Conservation (phyloP, 495 filamentous ascomycete genomes). For the Xylaria palmicola region DNA sequence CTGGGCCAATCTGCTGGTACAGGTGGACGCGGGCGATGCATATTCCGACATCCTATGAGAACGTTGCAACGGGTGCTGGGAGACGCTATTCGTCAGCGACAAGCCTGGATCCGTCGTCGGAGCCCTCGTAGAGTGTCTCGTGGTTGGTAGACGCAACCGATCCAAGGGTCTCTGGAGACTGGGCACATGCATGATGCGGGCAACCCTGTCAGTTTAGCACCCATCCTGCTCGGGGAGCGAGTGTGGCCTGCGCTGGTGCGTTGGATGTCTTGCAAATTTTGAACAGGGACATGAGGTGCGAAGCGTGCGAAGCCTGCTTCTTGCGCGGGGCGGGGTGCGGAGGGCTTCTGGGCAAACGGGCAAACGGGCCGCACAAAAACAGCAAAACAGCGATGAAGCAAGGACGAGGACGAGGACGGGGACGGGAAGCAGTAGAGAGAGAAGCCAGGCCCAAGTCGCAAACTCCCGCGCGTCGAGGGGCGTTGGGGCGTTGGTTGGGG, state of each 20-base stretch:
- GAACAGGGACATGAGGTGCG: neutral
- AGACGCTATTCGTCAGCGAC: constrained; percentile 26
- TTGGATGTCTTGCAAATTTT: constrained; percentile 8
- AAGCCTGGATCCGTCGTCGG: constrained; percentile 9
- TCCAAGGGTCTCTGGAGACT: neutral
- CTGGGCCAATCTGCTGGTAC: constrained; percentile 15
- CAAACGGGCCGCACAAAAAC: neutral
- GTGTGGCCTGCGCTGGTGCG: neutral
- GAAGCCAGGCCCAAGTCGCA: neutral
- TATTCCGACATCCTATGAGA: constrained; percentile 34
- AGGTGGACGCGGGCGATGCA: constrained; percentile 33
- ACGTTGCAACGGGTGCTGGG: constrained; percentile 22
- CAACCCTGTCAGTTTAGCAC: constrained; percentile 12
- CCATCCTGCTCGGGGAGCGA: neutral
- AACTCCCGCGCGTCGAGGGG: neutral
- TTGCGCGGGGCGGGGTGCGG: neutral
- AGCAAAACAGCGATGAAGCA: neutral
- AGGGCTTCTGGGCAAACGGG: no score
- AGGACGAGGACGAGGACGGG: no score
- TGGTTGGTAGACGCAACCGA: constrained; percentile 22
- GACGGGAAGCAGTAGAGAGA: no score
- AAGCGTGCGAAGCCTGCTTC: neutral
- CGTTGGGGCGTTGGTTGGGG: constrained; percentile 2
- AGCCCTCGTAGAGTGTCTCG: constrained; percentile 23
- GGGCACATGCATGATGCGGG: constrained; percentile 9